Evolutionary conservation across 176 grass and related monocot species (phyloP), one percentile per base, ranked within the genome.

Genomic region (Aechmea fasciata): DNA sequence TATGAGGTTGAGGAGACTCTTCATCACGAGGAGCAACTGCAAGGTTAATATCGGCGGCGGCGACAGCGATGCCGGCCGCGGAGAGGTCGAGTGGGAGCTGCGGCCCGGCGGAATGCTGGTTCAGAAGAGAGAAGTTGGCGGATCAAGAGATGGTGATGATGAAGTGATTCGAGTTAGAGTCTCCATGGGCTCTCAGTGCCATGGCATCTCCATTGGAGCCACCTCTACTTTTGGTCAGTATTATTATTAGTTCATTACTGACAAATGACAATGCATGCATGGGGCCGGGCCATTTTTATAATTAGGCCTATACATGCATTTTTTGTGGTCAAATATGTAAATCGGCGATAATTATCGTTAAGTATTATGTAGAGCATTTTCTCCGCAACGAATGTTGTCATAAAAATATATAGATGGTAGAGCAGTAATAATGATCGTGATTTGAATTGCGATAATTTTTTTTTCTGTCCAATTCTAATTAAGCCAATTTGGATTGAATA

Each of bases 101-200:
- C 79, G 87, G 13, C 84, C 87, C 1, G 84, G 91, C 55, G 91
- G 91, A 63, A 95, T 95, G 91, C 81, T 95, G 47, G 87, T 95
- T 57, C 91, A 95, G 84, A 95, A 95, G 79, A 71, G 87, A 47
- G 70, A 24, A 23, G 41, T 61, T 14, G 74, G 70, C 6, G 68
- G 68, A 41, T 41, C 33, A 7, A 7, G 19, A 73, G 81, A 13
- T 71, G 80, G 10, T 80, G 52, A 55, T 57, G 75, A 68, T 3
- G 83, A 76, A 47, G 12, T 48, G 75, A 78, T 95, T 67, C 63
- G 68, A 0, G 69, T 95, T 1, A 48, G 67, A 69, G 73, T 91
- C 69, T 82, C 83, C 55, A 84, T 81, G 3, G 86, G 59, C 2
- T 75, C 78, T 18, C 79, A 83, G 33, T 92, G 89, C 77, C 85